Conservation (phyloP, 2,329 filamentous ascomycete species). For the Cercospora sp. region DNA sequence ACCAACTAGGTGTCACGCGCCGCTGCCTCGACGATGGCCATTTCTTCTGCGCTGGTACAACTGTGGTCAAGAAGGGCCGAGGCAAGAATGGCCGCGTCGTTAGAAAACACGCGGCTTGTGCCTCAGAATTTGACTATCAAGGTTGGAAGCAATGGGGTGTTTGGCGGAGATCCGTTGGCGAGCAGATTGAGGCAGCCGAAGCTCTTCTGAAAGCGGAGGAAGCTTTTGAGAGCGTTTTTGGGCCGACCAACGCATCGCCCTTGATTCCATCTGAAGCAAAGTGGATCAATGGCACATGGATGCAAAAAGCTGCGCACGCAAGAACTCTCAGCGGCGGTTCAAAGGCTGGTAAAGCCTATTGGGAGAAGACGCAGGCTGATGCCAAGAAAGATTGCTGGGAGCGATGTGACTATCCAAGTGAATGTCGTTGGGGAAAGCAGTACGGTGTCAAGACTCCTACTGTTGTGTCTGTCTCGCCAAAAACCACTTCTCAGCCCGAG, state of each 20-base stretch:
- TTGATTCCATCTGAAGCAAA: slow-evolving; percentile 15
- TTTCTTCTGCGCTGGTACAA: slow-evolving; percentile 54
- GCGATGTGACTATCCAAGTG: slow-evolving; percentile 49
- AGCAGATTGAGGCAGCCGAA: slow-evolving; percentile 31
- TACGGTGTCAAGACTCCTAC: slow-evolving; percentile 32
- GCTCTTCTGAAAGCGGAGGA: slow-evolving; percentile 24
- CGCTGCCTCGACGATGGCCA: slow-evolving; percentile 58
- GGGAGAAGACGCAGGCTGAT: slow-evolving; percentile 8
- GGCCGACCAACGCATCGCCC: slow-evolving; percentile 9
- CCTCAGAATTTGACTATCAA: slow-evolving; percentile 55
- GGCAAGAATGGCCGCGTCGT: slow-evolving; percentile 33
- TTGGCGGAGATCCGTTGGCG: slow-evolving; percentile 43
- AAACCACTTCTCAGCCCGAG: background rate
- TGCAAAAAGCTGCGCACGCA: slow-evolving; percentile 14
- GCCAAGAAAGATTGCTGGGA: slow-evolving; percentile 46
- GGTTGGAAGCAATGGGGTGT: slow-evolving; percentile 52
- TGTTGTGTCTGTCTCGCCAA: slow-evolving; percentile 4
- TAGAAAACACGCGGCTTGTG: slow-evolving; percentile 47
- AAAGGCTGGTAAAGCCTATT: background rate
- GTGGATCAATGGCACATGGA: slow-evolving; percentile 28
- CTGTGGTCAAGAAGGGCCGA: slow-evolving; percentile 41
- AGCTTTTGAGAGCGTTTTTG: slow-evolving; percentile 11
- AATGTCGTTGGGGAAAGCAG: slow-evolving; percentile 47
- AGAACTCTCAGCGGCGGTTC: background rate
- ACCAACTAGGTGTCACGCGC: slow-evolving; percentile 52